phyloP scores from a whole-genome alignment of 2,329 filamentous ascomycete species.

The Cladosporium sp. region DNA sequence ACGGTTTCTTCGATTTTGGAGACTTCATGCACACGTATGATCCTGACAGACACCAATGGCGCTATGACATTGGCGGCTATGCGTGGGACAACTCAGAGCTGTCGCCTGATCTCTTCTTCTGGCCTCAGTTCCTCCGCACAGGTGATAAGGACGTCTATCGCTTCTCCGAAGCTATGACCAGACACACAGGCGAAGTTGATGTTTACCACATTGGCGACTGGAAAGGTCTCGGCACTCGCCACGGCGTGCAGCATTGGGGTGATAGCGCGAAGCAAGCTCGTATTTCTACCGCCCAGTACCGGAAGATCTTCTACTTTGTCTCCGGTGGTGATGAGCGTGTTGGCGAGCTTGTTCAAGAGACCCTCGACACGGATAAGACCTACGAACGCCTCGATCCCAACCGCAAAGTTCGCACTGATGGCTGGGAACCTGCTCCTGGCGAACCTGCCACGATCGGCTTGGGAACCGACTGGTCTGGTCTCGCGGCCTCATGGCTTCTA shows the following conservation, averaged over 20 bases:
- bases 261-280: constrained; percentile 60
- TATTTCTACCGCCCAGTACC: constrained; percentile 55
- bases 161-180: constrained; percentile 54
- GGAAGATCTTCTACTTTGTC: constrained; percentile 54
- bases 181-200: constrained; percentile 59
- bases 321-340: constrained; percentile 53
- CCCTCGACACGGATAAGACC: constrained; percentile 49
- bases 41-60: constrained; percentile 54
- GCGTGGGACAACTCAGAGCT: constrained; percentile 63
- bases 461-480: constrained; percentile 55
- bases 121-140: constrained; percentile 58
- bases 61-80: constrained; percentile 60
- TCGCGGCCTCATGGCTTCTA: constrained; percentile 55
- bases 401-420: constrained; percentile 54
- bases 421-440: constrained; percentile 43
- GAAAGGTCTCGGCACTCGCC: constrained; percentile 57
- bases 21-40: constrained; percentile 63
- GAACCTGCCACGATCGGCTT: constrained; percentile 47
- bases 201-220: constrained; percentile 56
- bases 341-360: constrained; percentile 51
- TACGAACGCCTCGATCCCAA: constrained; percentile 52
- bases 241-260: constrained; percentile 58
- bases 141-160: constrained; percentile 54
- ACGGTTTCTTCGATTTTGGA: constrained; percentile 59
- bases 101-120: constrained; percentile 58